phyloP scores from a whole-genome alignment of 2,329 filamentous ascomycete species.

The Botrytis fabae region DNA sequence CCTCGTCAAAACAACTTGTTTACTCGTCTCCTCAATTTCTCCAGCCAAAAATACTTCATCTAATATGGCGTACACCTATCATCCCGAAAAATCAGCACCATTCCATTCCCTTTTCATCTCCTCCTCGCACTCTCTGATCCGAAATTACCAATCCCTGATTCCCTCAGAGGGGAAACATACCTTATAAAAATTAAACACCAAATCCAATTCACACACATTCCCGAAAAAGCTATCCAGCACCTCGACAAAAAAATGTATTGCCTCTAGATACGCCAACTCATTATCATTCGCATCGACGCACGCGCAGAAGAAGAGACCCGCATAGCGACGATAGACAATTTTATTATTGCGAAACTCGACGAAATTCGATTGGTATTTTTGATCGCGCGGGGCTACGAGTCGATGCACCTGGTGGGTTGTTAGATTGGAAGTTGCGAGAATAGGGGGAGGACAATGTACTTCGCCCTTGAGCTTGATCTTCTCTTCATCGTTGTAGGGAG shows the following conservation, averaged over 20 bases:
- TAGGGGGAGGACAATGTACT: constrained; percentile 48
- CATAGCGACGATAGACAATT: constrained; percentile 96
- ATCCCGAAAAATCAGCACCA: constrained; percentile 19
- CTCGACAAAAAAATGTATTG: constrained; percentile 99
- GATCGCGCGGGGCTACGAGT: constrained; percentile 93
- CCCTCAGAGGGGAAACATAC: constrained; percentile 29
- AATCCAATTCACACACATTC: constrained; percentile 96
- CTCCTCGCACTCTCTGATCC: not conserved
- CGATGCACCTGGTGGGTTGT: constrained; percentile 73
- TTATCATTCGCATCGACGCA: constrained; percentile 99
- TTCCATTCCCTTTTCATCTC: not conserved
- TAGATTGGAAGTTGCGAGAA: not conserved
- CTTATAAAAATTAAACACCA: constrained; percentile 80
- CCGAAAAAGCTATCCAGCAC: constrained; percentile 98
- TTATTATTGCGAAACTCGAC: constrained; percentile 95
- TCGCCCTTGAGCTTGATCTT: constrained; percentile 99
- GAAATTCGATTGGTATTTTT: constrained; percentile 99
- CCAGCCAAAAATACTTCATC: constrained; percentile 97
- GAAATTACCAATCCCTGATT: not conserved
- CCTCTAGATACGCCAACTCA: constrained; percentile 93
- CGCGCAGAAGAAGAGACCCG: constrained; percentile 97
- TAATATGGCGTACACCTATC: constrained; percentile 89
- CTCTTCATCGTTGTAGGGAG: constrained; percentile 96
- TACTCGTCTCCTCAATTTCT: constrained; percentile 98
- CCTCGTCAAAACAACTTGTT: constrained; percentile 92